Evolutionary conservation across 2,329 filamentous ascomycete genomes (phyloP), one percentile per base, ranked within the genome.

Genomic region (Xylariomycetidae sp.): DNA sequence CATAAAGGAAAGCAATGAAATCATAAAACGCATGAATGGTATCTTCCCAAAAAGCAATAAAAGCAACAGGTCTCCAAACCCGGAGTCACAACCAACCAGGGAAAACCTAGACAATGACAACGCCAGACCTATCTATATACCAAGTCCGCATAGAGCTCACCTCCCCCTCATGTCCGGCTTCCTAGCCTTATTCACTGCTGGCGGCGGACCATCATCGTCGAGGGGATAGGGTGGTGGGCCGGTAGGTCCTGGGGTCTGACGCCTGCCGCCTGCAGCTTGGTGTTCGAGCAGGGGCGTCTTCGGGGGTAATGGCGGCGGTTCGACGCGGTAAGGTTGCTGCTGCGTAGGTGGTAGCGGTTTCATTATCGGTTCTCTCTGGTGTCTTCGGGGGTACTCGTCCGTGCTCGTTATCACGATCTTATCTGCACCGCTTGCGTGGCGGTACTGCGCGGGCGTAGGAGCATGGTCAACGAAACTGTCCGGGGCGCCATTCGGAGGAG

Each of bases 101-200:
- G n/a, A n/a, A n/a, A n/a, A n/a, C n/a, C n/a, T n/a, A n/a, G n/a
- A n/a, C n/a, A n/a, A n/a, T n/a, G n/a, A n/a, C n/a, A n/a, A n/a
- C n/a, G n/a, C n/a, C n/a, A n/a, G n/a, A n/a, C n/a, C n/a, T n/a
- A n/a, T n/a, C n/a, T n/a, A n/a, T n/a, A n/a, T n/a, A n/a, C n/a
- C n/a, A n/a, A n/a, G n/a, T n/a, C n/a, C n/a, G n/a, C n/a, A n/a
- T n/a, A n/a, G n/a, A n/a, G n/a, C 25, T 44, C n/a, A 73, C 41
- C 72, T 63, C 27, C 69, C 64, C 36, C 67, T 70, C 48, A 82
- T 86, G 30, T 85, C 82, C 1, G 90, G 90, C 59, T 96, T 96
- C 47, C 82, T 78, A 27, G 84, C 80, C 73, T 88, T 85, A 51
- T 94, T 94, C 6, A 94, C 88, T 6, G 76, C 69, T 3, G 90